A percentile compares a stretch with the other conserved stretches of the same genome.
Conservation (phyloP, 179 eudicot species). For the Nepenthes alata region DNA sequence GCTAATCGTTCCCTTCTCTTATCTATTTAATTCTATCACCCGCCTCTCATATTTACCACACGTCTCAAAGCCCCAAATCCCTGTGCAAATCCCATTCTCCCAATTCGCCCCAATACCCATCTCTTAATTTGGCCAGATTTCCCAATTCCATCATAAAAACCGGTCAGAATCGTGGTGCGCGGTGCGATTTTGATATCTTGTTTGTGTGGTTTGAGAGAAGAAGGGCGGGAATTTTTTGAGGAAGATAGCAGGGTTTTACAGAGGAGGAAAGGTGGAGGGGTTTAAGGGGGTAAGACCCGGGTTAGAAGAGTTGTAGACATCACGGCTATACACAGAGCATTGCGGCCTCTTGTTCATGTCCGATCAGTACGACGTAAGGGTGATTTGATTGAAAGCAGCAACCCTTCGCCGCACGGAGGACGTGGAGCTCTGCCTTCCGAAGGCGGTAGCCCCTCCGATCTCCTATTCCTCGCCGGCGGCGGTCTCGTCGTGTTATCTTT, state of each 20-base stretch:
- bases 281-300: constrained; percentile 32
- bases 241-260: neutral
- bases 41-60: too few relatives aligned
- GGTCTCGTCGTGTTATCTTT: constrained; percentile 16
- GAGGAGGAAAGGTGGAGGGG: neutral
- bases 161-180: too few relatives aligned
- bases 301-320: constrained; percentile 28
- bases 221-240: neutral
- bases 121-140: too few relatives aligned
- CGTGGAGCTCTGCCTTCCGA: constrained; percentile 96
- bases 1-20: too few relatives aligned
- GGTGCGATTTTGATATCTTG: too few relatives aligned
- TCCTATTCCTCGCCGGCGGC: constrained; percentile 95
- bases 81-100: too few relatives aligned
- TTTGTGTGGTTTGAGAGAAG: too few relatives aligned
- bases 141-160: too few relatives aligned
- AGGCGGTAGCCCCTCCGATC: constrained; percentile 98
- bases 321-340: constrained; percentile 54
- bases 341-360: constrained; percentile 28
- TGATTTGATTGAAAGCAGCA: constrained; percentile 31
- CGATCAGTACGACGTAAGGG: constrained; percentile 31
- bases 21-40: too few relatives aligned
- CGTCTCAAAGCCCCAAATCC: too few relatives aligned
- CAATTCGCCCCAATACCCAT: too few relatives aligned
- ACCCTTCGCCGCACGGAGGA: constrained; percentile 86